Evolutionary conservation across 495 filamentous ascomycete species (phyloP).

Genomic region (Neurospora sp.): DNA sequence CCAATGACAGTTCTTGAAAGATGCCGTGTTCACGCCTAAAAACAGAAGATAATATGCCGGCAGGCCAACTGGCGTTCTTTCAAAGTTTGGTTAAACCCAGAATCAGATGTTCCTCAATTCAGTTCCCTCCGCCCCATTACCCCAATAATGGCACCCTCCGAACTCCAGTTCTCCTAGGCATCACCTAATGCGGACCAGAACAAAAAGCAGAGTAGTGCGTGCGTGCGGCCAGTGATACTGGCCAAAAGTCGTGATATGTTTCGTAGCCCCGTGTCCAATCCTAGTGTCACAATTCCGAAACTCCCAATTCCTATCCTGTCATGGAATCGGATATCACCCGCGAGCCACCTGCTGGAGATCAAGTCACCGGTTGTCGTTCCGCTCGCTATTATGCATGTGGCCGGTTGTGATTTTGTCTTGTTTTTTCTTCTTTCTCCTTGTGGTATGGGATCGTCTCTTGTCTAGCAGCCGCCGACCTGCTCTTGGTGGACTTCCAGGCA

Average conservation of each 20-base stretch:
- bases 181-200: background rate
- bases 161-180: background rate
- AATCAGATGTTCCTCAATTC: background rate
- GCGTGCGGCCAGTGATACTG: background rate
- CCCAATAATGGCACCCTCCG: background rate
- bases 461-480: slow-evolving; percentile 68
- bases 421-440: background rate
- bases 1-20: background rate
- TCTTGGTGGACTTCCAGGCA: slow-evolving; percentile 97
- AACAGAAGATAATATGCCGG: background rate
- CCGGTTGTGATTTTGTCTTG: background rate
- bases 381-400: background rate
- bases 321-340: background rate
- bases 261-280: background rate
- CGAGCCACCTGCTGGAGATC: background rate
- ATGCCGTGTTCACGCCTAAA: background rate
- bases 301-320: background rate
- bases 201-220: background rate
- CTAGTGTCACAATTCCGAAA: background rate
- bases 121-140: background rate
- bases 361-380: background rate
- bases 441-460: background rate
- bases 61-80: background rate
- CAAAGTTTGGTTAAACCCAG: background rate
- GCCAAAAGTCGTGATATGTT: background rate